Percentiles rank a stretch among this genome's conserved stretches.
Evolutionary conservation across 2,329 filamentous ascomycete genomes (phyloP).

Genomic region (Thermothelomyces thermophilus): DNA sequence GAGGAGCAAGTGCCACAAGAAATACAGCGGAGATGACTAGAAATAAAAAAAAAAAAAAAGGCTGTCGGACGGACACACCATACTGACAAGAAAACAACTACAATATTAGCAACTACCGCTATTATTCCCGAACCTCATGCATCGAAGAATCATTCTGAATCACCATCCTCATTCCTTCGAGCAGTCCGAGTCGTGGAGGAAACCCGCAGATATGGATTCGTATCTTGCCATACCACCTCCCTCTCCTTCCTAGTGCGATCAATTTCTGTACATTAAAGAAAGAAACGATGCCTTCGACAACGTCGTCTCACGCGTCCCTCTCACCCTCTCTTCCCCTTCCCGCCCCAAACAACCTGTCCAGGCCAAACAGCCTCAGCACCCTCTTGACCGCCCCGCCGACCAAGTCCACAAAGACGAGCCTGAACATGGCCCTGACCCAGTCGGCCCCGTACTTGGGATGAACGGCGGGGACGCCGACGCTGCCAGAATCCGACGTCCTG

Average conservation of each 20-base stretch:
- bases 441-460: constrained; percentile 10
- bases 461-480: background rate
- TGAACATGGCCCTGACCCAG: constrained; percentile 33
- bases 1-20: too few relatives aligned
- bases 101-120: background rate
- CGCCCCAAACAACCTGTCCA: background rate
- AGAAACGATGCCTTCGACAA: too few relatives aligned
- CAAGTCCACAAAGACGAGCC: constrained; percentile 34
- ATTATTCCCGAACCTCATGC: background rate
- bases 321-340: constrained; percentile 4
- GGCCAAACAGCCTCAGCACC: background rate
- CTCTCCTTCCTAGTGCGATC: background rate
- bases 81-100: too few relatives aligned
- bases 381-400: constrained; percentile 30
- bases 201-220: too few relatives aligned
- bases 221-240: background rate
- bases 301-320: background rate
- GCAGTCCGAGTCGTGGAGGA: too few relatives aligned
- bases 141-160: background rate
- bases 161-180: background rate
- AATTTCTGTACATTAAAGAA: too few relatives aligned
- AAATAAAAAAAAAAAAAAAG: too few relatives aligned
- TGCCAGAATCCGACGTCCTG: background rate
- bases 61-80: too few relatives aligned
- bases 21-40: too few relatives aligned